A percentile compares a stretch with the other conserved stretches of the same genome.
Evolutionary conservation across 768 basidiomycete genomes (phyloP).

Genomic region (Saitozyma podzolica): DNA sequence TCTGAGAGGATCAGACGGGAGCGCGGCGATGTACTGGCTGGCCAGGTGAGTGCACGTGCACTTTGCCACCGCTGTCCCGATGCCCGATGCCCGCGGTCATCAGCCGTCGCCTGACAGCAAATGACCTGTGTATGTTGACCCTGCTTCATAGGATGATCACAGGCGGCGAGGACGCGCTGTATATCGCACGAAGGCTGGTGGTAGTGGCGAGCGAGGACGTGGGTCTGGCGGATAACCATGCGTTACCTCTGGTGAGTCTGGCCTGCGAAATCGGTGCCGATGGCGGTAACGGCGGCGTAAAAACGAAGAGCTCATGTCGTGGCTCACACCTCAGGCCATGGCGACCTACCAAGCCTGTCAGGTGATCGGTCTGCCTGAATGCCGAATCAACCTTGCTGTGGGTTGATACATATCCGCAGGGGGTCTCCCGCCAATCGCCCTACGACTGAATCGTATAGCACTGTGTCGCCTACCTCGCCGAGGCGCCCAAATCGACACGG

Average conservation of each 20-base stretch:
- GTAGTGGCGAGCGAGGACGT: slow-evolving; percentile 85
- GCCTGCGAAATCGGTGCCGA: no score
- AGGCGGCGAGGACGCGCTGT: slow-evolving; percentile 78
- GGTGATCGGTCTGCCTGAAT: slow-evolving; percentile 49
- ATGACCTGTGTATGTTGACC: background rate
- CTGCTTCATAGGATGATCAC: slow-evolving; percentile 63
- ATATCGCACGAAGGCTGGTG: slow-evolving; percentile 68
- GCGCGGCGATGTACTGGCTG: slow-evolving; percentile 84
- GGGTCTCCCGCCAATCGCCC: background rate
- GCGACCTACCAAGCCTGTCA: slow-evolving; percentile 55
- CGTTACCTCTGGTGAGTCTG: slow-evolving; percentile 66
- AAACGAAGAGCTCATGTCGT: background rate
- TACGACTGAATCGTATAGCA: slow-evolving; percentile 53
- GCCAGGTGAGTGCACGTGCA: slow-evolving; percentile 58
- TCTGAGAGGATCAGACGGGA: slow-evolving; percentile 71
- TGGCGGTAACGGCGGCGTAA: no score
- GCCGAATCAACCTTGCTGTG: slow-evolving; percentile 50
- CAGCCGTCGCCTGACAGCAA: no score
- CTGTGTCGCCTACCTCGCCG: slow-evolving; percentile 73
- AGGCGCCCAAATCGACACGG: slow-evolving; percentile 78
- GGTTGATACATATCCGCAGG: slow-evolving; percentile 4
- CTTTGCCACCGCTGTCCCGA: background rate
- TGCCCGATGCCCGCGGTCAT: background rate
- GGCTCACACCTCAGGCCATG: slow-evolving; percentile 45
- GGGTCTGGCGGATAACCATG: slow-evolving; percentile 74